Evolutionary conservation across 495 filamentous ascomycete genomes (phyloP), one percentile per base, ranked within the genome.

Genomic region (Penicillium roqueforti): DNA sequence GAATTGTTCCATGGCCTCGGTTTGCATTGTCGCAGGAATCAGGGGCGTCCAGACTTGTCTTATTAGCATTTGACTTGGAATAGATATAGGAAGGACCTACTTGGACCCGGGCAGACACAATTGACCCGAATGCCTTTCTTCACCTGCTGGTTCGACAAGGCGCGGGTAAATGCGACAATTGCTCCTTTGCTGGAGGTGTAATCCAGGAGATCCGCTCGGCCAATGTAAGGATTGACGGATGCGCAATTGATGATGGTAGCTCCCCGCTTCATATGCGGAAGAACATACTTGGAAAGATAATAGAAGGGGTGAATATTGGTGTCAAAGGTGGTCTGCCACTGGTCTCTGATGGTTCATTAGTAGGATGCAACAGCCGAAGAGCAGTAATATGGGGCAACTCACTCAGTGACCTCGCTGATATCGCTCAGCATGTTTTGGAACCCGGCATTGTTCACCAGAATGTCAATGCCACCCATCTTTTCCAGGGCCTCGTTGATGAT

Each of bases 151-250:
- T 91, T 93, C 36, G 84, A 86, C 13, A 95, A 74, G 11, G 79
- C 88, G 13, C 88, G 84, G 0, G 88, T 92, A 72, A 95, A 92
- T 14, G 88, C 79, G 3, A 95, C 73, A 55, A 93, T 88, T 50
- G 89, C 88, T 46, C 89, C 89, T 65, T 95, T 95, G 37, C 83
- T 87, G 8, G 86, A 81, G 3, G 88, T 91, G 72, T 95, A 93
- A 71, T 96, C 90, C 25, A 95, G 80, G 1, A 95, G 80, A 62
- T 93, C 88, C 1, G 84, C 85, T 13, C 87, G 86, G 29, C 88
- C 88, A 55, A 89, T 82, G 74, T 92, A 95, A 28, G 84, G 86
- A 69, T 93, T 93, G 51, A 93, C 74, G 8, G 80, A 88, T 41
- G 87, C 84, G 69, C 87, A 89, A 69, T 92, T 92, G 76, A 93